A percentile compares a stretch with the other conserved stretches of the same genome.
phyloP scores from a whole-genome alignment of 2,329 filamentous ascomycete genomes.

The Microdochium trichocladiopsis region DNA sequence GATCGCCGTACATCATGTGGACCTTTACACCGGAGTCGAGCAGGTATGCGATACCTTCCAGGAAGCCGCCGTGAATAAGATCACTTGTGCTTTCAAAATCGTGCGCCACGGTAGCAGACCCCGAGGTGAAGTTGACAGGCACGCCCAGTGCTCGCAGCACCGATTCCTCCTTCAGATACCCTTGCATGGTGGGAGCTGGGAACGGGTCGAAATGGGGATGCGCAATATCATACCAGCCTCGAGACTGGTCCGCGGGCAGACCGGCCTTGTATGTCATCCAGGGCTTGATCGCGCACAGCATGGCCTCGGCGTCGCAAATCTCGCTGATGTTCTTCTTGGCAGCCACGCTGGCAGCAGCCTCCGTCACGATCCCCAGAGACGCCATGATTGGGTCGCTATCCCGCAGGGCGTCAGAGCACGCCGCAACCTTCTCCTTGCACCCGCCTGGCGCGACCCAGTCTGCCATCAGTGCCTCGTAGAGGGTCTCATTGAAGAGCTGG shows the following conservation, averaged over 20 bases:
- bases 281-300: background rate
- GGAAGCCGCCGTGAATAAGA: constrained; percentile 22
- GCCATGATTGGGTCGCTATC: background rate
- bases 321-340: background rate
- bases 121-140: constrained; percentile 49
- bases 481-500: constrained; percentile 4
- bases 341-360: background rate
- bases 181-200: constrained; percentile 41
- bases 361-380: background rate
- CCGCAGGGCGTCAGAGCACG: constrained; percentile 4
- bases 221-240: constrained; percentile 18
- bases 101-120: constrained; percentile 29
- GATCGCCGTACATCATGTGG: constrained; percentile 49
- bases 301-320: background rate
- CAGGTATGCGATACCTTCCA: constrained; percentile 41
- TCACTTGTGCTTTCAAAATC: constrained; percentile 32
- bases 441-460: constrained; percentile 2
- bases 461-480: background rate
- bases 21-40: constrained; percentile 52
- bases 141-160: constrained; percentile 53
- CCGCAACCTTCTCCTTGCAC: constrained; percentile 1
- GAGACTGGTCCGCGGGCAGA: constrained; percentile 11
- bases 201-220: constrained; percentile 39
- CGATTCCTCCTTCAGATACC: constrained; percentile 48
- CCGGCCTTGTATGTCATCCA: background rate